Conservation (phyloP, 257 asterid genomes). For the Solanum arcanum region DNA sequence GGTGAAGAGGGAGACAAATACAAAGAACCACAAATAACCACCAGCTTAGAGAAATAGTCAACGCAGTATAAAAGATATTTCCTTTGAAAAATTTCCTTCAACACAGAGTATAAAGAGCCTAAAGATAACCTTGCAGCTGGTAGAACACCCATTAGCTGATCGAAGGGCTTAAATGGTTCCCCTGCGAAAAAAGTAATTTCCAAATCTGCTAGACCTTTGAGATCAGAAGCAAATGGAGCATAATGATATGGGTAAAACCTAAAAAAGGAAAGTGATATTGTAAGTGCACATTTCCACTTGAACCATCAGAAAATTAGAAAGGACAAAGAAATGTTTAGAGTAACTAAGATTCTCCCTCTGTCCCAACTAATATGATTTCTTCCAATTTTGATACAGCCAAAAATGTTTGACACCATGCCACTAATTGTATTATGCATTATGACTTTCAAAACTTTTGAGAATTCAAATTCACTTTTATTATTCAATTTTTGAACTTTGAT, state of each 20-base stretch:
- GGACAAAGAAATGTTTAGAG: background rate
- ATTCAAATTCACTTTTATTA: background rate
- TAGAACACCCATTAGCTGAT: constrained; percentile 92
- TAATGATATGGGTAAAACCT: constrained; percentile 98
- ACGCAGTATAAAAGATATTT: background rate
- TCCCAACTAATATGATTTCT: background rate
- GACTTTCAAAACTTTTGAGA: background rate
- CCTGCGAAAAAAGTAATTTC: constrained; percentile 87
- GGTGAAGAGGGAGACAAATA: background rate
- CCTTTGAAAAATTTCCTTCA: background rate
- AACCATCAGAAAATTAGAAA: background rate
- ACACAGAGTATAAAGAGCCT: background rate
- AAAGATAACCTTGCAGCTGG: constrained; percentile 85
- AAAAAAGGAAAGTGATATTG: constrained; percentile 8
- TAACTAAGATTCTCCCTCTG: background rate
- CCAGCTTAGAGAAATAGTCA: background rate
- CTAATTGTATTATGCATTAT: background rate
- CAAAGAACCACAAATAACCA: background rate
- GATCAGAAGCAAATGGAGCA: constrained; percentile 98
- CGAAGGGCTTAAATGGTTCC: constrained; percentile 91
- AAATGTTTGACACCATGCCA: background rate
- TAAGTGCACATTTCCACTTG: background rate
- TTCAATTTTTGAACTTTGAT: background rate
- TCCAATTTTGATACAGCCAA: background rate
- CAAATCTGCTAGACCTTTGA: constrained; percentile 62